These are phyloP conservation scores for Amanita fuliginea DNA, from an alignment of 768 basidiomycete species.

Conservation along the genomic window DNA sequence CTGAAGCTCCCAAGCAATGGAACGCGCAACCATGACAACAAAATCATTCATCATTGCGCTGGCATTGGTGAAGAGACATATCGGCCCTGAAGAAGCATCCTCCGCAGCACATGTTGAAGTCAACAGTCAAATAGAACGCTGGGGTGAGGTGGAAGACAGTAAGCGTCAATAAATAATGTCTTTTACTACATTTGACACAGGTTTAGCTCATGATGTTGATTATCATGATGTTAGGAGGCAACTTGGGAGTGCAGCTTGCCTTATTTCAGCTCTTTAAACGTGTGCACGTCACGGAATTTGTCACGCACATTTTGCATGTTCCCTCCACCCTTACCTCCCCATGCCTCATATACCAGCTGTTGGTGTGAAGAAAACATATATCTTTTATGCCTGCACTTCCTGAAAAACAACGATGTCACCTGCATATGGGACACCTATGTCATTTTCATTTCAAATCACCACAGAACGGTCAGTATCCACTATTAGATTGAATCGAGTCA, in stretches of 20 bases:
- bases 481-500: neutral
- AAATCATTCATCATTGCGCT: constrained; percentile 89
- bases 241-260: constrained; percentile 68
- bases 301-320: no score
- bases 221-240: constrained; percentile 86
- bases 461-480: constrained; percentile 35
- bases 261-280: constrained; percentile 32
- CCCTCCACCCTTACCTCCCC: constrained; percentile 24
- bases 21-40: constrained; percentile 78
- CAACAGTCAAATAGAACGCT: constrained; percentile 86
- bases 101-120: constrained; percentile 87
- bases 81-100: constrained; percentile 79
- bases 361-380: constrained; percentile 75
- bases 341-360: constrained; percentile 40
- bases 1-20: constrained; percentile 51
- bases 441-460: constrained; percentile 57
- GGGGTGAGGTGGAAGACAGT: constrained; percentile 99
- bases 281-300: no score
- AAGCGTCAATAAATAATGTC: constrained; percentile 24
- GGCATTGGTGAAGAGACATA: constrained; percentile 64
- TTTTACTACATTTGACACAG: constrained; percentile 4
- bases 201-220: constrained; percentile 92
- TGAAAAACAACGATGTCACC: constrained; percentile 15
- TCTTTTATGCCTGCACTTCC: constrained; percentile 37
- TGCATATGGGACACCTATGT: constrained; percentile 38